Evolutionary conservation across 2,329 filamentous ascomycete genomes (phyloP).

Genomic region (Penicillium nordicum): DNA sequence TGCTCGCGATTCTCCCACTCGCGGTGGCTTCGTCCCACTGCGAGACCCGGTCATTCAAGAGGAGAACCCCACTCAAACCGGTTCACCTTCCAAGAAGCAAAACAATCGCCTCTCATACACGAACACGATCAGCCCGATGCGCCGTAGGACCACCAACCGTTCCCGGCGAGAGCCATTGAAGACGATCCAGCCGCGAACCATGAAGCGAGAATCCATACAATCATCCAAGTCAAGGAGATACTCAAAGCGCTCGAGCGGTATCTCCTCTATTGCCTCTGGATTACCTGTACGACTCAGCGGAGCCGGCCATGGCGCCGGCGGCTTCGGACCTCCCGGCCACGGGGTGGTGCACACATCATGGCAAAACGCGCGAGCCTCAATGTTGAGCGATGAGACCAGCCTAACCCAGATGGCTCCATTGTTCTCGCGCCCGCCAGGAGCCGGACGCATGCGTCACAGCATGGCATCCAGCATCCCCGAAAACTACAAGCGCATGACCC

Average conservation of each 20-base stretch:
- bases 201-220: constrained; percentile 36
- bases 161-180: constrained; percentile 37
- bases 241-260: constrained; percentile 39
- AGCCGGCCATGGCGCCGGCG: constrained; percentile 42
- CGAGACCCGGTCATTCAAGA: constrained; percentile 22
- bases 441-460: constrained; percentile 26
- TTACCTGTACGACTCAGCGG: constrained; percentile 41
- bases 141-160: constrained; percentile 28
- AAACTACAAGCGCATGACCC: constrained; percentile 28
- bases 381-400: constrained; percentile 36
- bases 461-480: constrained; percentile 28
- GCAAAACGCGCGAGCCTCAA: constrained; percentile 36
- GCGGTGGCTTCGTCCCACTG: constrained; percentile 29
- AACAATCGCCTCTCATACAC: constrained; percentile 30
- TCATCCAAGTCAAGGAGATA: constrained; percentile 37
- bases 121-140: constrained; percentile 29
- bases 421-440: constrained; percentile 35
- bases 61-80: constrained; percentile 16
- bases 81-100: constrained; percentile 22
- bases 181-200: constrained; percentile 34
- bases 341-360: constrained; percentile 37
- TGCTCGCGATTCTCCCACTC: constrained; percentile 30
- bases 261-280: constrained; percentile 36
- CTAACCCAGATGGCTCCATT: constrained; percentile 36
- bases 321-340: constrained; percentile 36